These are phyloP conservation scores for Aspergillus baeticus DNA, from an alignment of 495 filamentous ascomycete genomes.

Conservation along the genomic window DNA sequence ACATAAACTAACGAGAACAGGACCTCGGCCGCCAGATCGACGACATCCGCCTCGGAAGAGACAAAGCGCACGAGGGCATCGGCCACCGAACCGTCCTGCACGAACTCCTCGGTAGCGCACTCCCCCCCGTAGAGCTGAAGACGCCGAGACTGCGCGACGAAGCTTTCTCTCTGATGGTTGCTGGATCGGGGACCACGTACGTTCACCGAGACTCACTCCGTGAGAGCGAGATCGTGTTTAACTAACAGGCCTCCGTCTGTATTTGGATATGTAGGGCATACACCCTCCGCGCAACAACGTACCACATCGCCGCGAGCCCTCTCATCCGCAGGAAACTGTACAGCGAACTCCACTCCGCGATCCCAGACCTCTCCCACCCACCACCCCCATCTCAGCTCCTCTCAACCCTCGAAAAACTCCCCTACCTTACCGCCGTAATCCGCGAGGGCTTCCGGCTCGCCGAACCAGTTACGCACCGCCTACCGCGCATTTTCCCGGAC, in stretches of 20 bases:
- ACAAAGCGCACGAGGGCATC: background rate
- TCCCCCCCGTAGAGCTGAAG: constrained; percentile 6
- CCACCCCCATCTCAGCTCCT: background rate
- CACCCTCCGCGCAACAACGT: background rate
- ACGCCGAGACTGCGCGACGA: constrained; percentile 9
- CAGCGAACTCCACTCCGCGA: background rate
- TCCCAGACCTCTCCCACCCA: no score
- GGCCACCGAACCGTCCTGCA: constrained; percentile 9
- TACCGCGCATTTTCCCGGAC: constrained; percentile 33
- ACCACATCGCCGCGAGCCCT: constrained; percentile 7
- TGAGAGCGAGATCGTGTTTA: no score
- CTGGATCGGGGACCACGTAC: constrained; percentile 15
- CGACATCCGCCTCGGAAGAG: constrained; percentile 6
- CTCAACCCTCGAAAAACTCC: background rate
- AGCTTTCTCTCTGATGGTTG: constrained; percentile 5
- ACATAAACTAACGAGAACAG: background rate
- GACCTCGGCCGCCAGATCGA: constrained; percentile 8
- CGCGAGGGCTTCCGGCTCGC: constrained; percentile 41
- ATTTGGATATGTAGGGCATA: background rate
- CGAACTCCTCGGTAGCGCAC: constrained; percentile 8
- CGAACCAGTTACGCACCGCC: constrained; percentile 29
- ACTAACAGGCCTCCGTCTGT: no score
- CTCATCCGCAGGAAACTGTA: background rate
- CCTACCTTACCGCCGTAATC: constrained; percentile 19
- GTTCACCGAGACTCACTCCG: no score